Evolutionary conservation across 306 rosid species (phyloP), one percentile per base, ranked within the genome.

Genomic region (Quercus mongolica): DNA sequence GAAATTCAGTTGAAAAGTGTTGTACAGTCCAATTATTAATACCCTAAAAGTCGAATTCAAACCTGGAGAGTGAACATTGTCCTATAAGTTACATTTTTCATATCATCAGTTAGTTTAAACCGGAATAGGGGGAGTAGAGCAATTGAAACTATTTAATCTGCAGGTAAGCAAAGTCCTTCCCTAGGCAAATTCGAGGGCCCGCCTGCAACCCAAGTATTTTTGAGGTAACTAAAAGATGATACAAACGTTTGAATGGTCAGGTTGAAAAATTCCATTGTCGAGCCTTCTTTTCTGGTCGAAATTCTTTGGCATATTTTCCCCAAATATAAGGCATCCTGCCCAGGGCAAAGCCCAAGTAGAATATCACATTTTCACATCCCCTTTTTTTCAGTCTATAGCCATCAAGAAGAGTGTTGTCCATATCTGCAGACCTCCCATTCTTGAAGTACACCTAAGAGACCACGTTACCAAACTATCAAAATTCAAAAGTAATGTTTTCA

Each of bases 41-140:
- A 49, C 5, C 4, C 17, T 13, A 12, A 49, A 3, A 3, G 12
- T 49, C 0, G 17, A 49, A 49, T 49, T 49, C 54, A 49, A 12
- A 94, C 76, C 80, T 94, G 98, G 72, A 91, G 95, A 0, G 98
- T 94, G 76, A 94, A 80, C 90, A 85, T 91, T 76, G 90, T 89
- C 80, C 56, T 87, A 4, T 91, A 91, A 57, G 89, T 85, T 25
- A 87, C 83, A 41, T 71, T 77, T 63, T 71, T 78, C 2, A 81
- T 68, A 49, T 79, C 89, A 81, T 87, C 86, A 5, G 76, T 86
- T 76, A 91, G 41, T 74, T 88, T 89, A 80, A 94, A 90, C 68
- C 54, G 83, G 79, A 91, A 91, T 83, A 82, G 89, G 18, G 19
- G 84, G 77, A 91, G 78, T 75, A 91, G 88, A 54, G 95, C 70